Base-by-base conservation (phyloP, 306 rosid genomes). In the Fagus crenata region DNA sequence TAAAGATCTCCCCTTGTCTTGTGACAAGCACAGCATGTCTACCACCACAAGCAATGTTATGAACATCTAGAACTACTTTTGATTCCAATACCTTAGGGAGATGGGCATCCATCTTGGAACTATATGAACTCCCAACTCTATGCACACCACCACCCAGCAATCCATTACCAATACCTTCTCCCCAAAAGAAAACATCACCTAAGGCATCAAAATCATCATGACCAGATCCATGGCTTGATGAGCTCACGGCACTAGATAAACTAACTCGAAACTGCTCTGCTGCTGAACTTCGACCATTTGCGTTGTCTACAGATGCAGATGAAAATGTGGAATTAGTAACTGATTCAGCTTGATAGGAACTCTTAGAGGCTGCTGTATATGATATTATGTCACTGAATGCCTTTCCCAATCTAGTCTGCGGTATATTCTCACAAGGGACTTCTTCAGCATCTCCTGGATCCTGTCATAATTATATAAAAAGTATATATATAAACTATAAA, bases 171-270 rank as follows among this genome's bases (percentile, higher is more conserved):
- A 87, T 78, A 83, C 97, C 90, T 88, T 92, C 92, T 53, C 97
- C 97, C 96, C 97, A 95, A 59, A 95, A 82, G 74, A 85, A 90
- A 75, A 92, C 91, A 89, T 95, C 98, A 39, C 97, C 87, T 51
- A 85, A 69, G 78, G 92, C 85, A 82, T 92, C 98, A 81, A 89
- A 85, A 81, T 92, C 97, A 72, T 95, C 97, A 36, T 82, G 91
- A 77, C 64, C 86, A 72, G 98, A 95, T 72, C 97, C 89, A 82
- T 89, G 98, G 81, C 98, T 95, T 69, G 98, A 95, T 67, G 97
- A 95, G 86, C 97, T 95, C 59, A 95, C 90, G 13, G 91, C 97
- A 86, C 97, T 95, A 55, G 98, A 95, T 82, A 88, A 83, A 85
- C 98, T 95, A 76, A 90, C 89, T 77, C 97, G 97, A 82, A 87